phyloP scores from a whole-genome alignment of 1,284 basidiomycete species.

The Ganoderma sinense region DNA sequence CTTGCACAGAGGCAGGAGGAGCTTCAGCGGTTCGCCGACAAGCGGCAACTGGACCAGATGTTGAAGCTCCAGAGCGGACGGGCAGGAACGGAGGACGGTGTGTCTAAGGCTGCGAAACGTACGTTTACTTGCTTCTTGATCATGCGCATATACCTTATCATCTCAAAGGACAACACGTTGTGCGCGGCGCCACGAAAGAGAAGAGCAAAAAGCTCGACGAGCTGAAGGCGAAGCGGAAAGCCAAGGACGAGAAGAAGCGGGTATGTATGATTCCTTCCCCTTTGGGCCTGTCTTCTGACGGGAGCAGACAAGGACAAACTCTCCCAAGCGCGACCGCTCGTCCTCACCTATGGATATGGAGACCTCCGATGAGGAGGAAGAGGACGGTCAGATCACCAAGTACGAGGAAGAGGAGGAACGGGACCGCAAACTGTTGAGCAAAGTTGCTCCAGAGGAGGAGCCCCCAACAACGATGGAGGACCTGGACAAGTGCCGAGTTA shows the following conservation, averaged over 20 bases:
- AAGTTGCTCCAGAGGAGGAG: constrained; percentile 52
- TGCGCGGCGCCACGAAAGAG: constrained; percentile 84
- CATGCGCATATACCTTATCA: constrained; percentile 7
- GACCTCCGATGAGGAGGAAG: constrained; percentile 74
- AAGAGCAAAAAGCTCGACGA: constrained; percentile 85
- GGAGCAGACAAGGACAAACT: constrained; percentile 51
- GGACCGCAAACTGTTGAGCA: constrained; percentile 59
- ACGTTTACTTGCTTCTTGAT: constrained; percentile 23
- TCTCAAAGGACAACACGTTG: constrained; percentile 71
- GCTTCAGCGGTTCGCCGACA: constrained; percentile 80
- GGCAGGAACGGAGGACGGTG: constrained; percentile 59
- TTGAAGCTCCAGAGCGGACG: constrained; percentile 68
- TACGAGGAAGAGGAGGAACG: constrained; percentile 75
- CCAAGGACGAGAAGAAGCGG: constrained; percentile 79
- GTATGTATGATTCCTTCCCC: constrained; percentile 46
- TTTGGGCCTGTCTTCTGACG: constrained; percentile 12
- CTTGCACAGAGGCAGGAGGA: constrained; percentile 84
- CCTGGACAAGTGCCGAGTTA: constrained; percentile 64
- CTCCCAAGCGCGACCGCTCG: constrained; percentile 72
- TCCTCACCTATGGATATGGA: constrained; percentile 84
- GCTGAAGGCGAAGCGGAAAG: constrained; percentile 82
- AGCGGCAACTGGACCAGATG: constrained; percentile 79
- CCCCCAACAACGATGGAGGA: constrained; percentile 62
- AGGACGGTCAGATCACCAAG: constrained; percentile 78
- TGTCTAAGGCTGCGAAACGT: constrained; percentile 81